Conservation (phyloP, 176 grass and related monocot species). For the Secale cereale region DNA sequence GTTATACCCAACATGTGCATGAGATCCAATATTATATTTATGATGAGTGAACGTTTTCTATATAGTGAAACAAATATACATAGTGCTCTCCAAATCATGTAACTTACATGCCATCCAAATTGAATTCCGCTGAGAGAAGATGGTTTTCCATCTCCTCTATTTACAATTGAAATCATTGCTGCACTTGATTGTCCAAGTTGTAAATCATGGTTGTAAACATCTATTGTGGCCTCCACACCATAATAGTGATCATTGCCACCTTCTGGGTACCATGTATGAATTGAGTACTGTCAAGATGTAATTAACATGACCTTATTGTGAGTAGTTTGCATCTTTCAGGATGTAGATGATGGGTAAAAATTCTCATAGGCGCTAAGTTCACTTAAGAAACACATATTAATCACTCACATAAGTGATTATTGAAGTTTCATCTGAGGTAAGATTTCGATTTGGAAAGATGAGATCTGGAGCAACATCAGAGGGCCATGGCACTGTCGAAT, state of each 20-base stretch:
- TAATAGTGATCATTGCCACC: neutral
- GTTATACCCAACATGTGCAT: neutral
- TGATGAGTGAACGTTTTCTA: neutral
- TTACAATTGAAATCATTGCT: neutral
- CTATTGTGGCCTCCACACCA: neutral
- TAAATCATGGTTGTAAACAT: neutral
- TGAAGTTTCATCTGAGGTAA: neutral
- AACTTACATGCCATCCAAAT: constrained; percentile 5
- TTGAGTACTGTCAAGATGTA: neutral
- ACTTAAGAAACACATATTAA: neutral
- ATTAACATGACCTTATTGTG: neutral
- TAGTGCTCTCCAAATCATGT: neutral
- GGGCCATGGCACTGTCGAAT: neutral
- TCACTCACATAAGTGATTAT: neutral
- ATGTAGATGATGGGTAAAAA: neutral
- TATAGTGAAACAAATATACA: neutral
- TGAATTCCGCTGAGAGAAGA: neutral
- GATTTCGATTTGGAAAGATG: neutral
- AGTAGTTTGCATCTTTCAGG: neutral
- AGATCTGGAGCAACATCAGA: neutral
- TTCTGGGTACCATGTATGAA: neutral
- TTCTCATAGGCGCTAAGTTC: neutral
- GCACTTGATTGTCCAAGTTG: neutral
- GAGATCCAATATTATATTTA: neutral
- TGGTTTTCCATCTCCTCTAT: constrained; percentile 2